Percentiles rank a stretch among this genome's conserved stretches.
Conservation (phyloP, 1,139 yeast species). For the Lodderomyces margitis region DNA sequence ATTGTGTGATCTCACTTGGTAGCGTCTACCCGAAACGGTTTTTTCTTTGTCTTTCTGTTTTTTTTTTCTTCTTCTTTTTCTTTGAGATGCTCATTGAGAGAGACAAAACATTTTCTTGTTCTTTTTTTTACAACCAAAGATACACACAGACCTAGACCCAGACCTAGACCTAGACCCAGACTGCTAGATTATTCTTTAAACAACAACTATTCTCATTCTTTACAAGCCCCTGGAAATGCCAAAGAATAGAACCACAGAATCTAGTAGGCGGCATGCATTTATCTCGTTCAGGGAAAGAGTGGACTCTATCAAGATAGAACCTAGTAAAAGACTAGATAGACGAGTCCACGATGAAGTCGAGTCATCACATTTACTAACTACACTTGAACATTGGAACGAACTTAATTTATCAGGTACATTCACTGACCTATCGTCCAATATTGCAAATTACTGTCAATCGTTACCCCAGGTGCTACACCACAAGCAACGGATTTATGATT, state of each 20-base stretch:
- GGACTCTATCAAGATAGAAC: slow-evolving; percentile 83
- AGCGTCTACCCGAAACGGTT: too few relatives aligned
- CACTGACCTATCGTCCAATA: slow-evolving; percentile 57
- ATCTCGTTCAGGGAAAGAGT: slow-evolving; percentile 80
- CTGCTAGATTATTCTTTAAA: too few relatives aligned
- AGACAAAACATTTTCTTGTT: background rate
- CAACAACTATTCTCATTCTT: background rate
- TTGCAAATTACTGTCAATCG: slow-evolving; percentile 59
- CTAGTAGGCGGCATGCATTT: slow-evolving; percentile 61
- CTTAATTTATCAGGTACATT: slow-evolving; percentile 76
- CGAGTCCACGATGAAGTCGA: slow-evolving; percentile 68
- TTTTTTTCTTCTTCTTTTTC: background rate
- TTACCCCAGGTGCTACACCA: slow-evolving; percentile 81
- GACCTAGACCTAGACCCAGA: too few relatives aligned
- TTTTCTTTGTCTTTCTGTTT: background rate
- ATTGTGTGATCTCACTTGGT: background rate
- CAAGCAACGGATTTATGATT: slow-evolving; percentile 56
- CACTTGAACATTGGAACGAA: slow-evolving; percentile 86
- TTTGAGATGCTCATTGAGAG: background rate
- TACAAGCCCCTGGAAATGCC: background rate
- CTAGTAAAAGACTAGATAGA: slow-evolving; percentile 60
- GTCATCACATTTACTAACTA: slow-evolving; percentile 73
- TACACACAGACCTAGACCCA: background rate
- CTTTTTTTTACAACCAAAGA: background rate
- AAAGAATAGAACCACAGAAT: slow-evolving; percentile 46